phyloP scores from a whole-genome alignment of 148 eudicot genomes.

The Talinum fruticosum region DNA sequence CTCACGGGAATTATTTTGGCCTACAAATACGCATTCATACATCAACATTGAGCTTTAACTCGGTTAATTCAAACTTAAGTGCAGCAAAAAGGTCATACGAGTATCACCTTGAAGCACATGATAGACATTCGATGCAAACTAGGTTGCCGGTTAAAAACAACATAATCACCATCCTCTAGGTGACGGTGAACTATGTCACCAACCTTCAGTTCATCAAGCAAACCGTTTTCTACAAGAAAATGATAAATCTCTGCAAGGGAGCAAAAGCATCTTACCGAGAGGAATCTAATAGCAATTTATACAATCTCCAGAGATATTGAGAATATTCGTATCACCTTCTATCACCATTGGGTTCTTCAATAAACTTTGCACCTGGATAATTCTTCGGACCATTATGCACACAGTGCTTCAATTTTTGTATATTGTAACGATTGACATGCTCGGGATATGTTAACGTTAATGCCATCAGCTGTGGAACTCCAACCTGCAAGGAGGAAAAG shows the following conservation, averaged over 20 bases:
- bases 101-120: slow-evolving; percentile 86
- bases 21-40: slow-evolving; percentile 39
- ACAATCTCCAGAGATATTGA: neutral
- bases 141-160: slow-evolving; percentile 96
- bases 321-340: slow-evolving; percentile 44
- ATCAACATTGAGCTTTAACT: slow-evolving; percentile 4
- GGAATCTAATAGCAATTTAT: slow-evolving; percentile 1
- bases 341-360: slow-evolving; percentile 59
- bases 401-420: slow-evolving; percentile 88
- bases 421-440: slow-evolving; percentile 78
- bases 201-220: slow-evolving; percentile 82
- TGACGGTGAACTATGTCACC: slow-evolving; percentile 86
- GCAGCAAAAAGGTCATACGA: slow-evolving; percentile 6
- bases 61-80: neutral
- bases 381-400: slow-evolving; percentile 85
- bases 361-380: slow-evolving; percentile 88
- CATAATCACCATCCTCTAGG: slow-evolving; percentile 89
- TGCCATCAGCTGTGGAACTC: slow-evolving; percentile 84
- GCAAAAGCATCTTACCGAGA: too few relatives aligned
- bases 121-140: slow-evolving; percentile 99
- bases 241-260: slow-evolving; percentile 56
- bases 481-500: slow-evolving; percentile 58
- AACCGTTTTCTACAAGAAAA: slow-evolving; percentile 56
- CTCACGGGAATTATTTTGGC: slow-evolving; percentile 99
- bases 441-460: slow-evolving; percentile 81